Evolutionary conservation across 345 rosid species (phyloP).

Genomic region (Theobroma cacao): DNA sequence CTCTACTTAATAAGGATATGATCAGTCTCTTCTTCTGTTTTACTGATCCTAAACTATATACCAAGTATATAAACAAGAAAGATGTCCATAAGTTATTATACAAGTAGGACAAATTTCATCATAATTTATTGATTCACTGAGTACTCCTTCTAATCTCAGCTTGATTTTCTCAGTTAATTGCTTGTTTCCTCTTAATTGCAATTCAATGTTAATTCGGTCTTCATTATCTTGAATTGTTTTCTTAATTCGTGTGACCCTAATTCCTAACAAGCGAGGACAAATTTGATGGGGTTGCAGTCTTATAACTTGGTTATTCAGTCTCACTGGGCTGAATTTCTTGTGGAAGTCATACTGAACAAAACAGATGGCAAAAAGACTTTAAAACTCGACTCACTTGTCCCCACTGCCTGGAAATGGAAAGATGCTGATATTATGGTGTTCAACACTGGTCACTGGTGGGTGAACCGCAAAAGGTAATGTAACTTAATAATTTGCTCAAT

Average conservation of each 20-base stretch:
- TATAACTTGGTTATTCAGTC: constrained; percentile 48
- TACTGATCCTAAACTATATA: too few species aligned
- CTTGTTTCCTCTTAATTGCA: background rate
- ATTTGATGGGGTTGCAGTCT: constrained; percentile 29
- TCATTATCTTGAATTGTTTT: background rate
- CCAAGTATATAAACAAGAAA: too few species aligned
- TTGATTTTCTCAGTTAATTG: background rate
- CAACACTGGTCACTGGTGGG: constrained; percentile 62
- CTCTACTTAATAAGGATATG: too few species aligned
- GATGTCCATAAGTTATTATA: too few species aligned
- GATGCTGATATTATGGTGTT: constrained; percentile 52
- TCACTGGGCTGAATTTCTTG: constrained; percentile 50
- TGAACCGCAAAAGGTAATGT: constrained; percentile 14
- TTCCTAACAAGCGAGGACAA: background rate
- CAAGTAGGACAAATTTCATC: too few species aligned
- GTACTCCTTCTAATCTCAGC: background rate
- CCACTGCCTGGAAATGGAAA: constrained; percentile 31
- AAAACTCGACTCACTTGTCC: constrained; percentile 36
- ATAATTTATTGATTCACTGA: too few species aligned
- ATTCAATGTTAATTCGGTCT: background rate
- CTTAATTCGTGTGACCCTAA: background rate
- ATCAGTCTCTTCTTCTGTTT: too few species aligned
- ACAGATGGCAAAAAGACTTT: constrained; percentile 27
- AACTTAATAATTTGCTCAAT: background rate
- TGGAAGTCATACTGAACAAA: constrained; percentile 25